Conservation (phyloP, 352 stramenopile genomes). For the Globisporangium spinosum region DNA sequence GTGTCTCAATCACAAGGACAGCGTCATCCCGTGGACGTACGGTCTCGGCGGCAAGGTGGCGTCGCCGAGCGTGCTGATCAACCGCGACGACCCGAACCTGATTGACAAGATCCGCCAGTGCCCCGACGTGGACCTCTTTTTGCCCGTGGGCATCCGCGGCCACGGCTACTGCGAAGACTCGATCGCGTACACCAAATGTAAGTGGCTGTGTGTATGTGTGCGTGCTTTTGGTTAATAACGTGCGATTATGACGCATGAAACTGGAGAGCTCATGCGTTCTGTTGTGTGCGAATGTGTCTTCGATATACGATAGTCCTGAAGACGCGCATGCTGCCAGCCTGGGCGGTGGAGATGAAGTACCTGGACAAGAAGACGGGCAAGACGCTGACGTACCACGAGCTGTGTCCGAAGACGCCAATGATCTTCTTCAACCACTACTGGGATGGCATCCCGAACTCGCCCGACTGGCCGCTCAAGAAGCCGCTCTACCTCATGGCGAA, state of each 20-base stretch:
- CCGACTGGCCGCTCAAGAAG: conserved; percentile 35
- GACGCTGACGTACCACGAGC: conserved; percentile 26
- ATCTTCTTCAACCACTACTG: conserved; percentile 33
- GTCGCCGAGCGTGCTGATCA: conserved; percentile 13
- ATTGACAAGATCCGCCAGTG: conserved; percentile 31
- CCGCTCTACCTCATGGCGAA: conserved; percentile 49
- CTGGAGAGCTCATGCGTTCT: not conserved
- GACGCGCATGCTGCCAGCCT: not conserved
- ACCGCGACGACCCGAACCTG: conserved; percentile 17
- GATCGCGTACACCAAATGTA: conserved; percentile 41
- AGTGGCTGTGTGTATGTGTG: not conserved
- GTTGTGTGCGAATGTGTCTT: not conserved
- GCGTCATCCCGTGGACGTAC: conserved; percentile 26
- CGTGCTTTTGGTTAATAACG: not conserved
- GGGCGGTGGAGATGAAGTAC: conserved; percentile 8
- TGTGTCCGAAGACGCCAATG: conserved; percentile 24
- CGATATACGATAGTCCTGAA: not conserved
- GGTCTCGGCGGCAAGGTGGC: conserved; percentile 7
- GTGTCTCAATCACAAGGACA: conserved; percentile 30
- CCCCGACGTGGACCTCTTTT: conserved; percentile 35
- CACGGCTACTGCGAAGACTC: conserved; percentile 52
- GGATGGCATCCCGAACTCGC: conserved; percentile 22
- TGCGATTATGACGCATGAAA: not conserved
- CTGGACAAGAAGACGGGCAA: conserved; percentile 9
- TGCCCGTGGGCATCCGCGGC: conserved; percentile 21